Evolutionary conservation across 2,329 filamentous ascomycete genomes (phyloP).

Genomic region (Chalara sp.): DNA sequence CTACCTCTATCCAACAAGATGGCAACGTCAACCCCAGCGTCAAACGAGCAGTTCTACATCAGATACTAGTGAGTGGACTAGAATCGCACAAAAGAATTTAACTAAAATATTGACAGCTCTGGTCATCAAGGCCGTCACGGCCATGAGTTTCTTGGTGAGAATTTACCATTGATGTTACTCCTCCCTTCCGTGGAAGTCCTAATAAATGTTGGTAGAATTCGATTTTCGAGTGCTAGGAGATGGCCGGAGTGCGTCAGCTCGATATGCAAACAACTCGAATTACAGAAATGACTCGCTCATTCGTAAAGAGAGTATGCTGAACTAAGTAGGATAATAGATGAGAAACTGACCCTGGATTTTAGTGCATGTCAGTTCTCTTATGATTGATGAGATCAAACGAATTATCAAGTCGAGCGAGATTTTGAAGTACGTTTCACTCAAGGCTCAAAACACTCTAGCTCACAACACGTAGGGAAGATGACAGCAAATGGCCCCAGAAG

Average conservation of each 20-base stretch:
- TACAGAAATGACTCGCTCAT: conserved; percentile 98
- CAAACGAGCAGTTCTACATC: conserved; percentile 79
- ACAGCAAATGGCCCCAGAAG: conserved; percentile 97
- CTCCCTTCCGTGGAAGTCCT: not conserved
- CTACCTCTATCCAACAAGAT: conserved; percentile 13
- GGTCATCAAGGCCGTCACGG: conserved; percentile 96
- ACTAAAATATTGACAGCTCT: conserved; percentile 54
- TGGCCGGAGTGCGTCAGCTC: conserved; percentile 83
- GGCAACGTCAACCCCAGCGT: conserved; percentile 42
- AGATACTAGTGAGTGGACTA: conserved; percentile 78
- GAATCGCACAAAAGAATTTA: not conserved
- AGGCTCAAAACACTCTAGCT: conserved; percentile 12
- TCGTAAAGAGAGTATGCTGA: conserved; percentile 88
- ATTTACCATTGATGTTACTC: not conserved
- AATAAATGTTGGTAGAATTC: conserved; percentile 61
- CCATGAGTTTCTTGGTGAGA: conserved; percentile 88
- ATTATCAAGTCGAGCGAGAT: conserved; percentile 98
- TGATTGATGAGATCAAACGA: conserved; percentile 91
- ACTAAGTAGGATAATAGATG: not conserved
- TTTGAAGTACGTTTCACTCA: conserved; percentile 64
- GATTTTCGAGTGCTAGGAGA: conserved; percentile 91
- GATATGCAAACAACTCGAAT: conserved; percentile 99
- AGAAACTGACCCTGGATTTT: conserved; percentile 10
- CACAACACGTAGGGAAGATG: conserved; percentile 69
- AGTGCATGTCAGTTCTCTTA: conserved; percentile 93